Conservation (phyloP, 805 yeast species). For the Saccharomycopsis sp. region DNA sequence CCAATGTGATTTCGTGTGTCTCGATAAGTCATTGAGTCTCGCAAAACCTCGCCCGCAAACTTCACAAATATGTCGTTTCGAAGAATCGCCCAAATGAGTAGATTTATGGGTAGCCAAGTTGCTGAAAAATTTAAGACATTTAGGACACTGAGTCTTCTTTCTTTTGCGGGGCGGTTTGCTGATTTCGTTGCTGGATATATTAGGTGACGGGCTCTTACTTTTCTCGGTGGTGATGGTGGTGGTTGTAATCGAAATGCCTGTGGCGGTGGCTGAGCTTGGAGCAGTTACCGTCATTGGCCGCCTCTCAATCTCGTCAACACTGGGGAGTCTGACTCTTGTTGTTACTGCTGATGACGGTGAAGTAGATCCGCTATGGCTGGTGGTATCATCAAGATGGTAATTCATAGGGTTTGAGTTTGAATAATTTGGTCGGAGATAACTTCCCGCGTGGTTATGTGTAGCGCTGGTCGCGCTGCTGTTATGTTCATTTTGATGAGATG, state of each 20-base stretch:
- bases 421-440: background rate
- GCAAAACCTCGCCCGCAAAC: conserved; percentile 82
- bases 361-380: background rate
- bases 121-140: conserved; percentile 60
- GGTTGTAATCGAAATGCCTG: background rate
- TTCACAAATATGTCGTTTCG: conserved; percentile 49
- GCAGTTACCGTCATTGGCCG: background rate
- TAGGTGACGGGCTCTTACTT: background rate
- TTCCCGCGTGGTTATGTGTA: too few species aligned
- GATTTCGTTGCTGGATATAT: background rate
- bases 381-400: background rate
- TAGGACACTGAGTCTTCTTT: conserved; percentile 66
- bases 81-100: conserved; percentile 60
- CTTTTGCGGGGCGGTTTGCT: conserved; percentile 25
- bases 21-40: conserved; percentile 73
- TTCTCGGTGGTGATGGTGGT: background rate
- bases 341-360: background rate
- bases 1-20: conserved; percentile 75
- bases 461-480: too few species aligned
- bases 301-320: background rate
- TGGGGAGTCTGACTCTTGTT: conserved; percentile 1
- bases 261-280: background rate
- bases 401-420: background rate
- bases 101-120: conserved; percentile 63
- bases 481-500: background rate